Percentiles rank a stretch among this genome's conserved stretches.
phyloP scores from a whole-genome alignment of 78 protist genomes.

The Blattamonas nauphoetae region DNA sequence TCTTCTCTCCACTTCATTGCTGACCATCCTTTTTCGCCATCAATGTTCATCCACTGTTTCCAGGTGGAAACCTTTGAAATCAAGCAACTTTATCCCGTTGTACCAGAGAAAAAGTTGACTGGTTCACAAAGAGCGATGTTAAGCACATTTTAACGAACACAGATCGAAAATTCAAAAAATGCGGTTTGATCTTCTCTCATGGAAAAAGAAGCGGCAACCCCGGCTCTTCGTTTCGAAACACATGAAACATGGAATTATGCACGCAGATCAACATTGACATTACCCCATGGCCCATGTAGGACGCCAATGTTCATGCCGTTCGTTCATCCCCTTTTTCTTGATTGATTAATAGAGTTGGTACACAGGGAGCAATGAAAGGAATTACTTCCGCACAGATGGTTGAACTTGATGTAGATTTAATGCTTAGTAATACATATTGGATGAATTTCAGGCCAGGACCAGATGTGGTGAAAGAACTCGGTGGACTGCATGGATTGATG shows the following conservation, averaged over 20 bases:
- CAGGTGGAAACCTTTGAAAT: too few species aligned
- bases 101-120: too few species aligned
- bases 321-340: not conserved
- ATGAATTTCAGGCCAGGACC: slow-evolving; percentile 19
- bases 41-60: too few species aligned
- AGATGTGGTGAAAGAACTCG: not conserved
- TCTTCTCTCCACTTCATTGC: too few species aligned
- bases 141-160: too few species aligned
- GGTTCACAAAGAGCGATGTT: too few species aligned
- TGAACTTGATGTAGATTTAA: not conserved
- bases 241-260: slow-evolving; percentile 11
- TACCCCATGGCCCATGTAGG: not conserved
- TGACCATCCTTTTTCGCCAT: too few species aligned
- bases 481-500: slow-evolving; percentile 21
- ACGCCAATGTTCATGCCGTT: slow-evolving; percentile 14
- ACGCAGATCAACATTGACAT: not conserved
- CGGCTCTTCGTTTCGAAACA: too few species aligned
- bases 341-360: slow-evolving; percentile 9
- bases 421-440: slow-evolving; percentile 25
- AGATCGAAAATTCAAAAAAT: too few species aligned
- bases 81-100: too few species aligned
- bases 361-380: slow-evolving; percentile 28
- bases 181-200: too few species aligned
- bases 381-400: slow-evolving; percentile 4
- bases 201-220: too few species aligned